Percentiles rank a stretch among this genome's conserved stretches.
phyloP scores from a whole-genome alignment of 208 protist genomes.

The Leishmania lainsoni region DNA sequence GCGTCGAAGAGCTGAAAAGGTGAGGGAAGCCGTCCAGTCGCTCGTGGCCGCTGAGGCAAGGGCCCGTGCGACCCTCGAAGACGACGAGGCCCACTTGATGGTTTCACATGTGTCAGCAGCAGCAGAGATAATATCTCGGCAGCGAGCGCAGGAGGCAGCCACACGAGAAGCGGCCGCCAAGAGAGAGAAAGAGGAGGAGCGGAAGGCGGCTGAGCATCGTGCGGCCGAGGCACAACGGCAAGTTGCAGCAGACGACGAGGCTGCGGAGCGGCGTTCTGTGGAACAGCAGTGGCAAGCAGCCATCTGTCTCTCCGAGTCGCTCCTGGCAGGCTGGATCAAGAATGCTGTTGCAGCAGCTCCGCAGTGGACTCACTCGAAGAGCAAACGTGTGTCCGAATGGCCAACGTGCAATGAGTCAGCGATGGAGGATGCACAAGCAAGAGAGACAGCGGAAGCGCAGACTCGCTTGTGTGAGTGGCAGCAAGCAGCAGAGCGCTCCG shows the following conservation, averaged over 20 bases:
- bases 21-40: not conserved
- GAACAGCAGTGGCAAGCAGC: constrained; percentile 3
- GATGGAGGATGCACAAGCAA: not conserved
- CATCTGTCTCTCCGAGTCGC: not conserved
- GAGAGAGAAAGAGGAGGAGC: not conserved
- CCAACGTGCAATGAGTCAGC: not conserved
- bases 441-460: not conserved
- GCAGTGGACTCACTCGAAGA: not conserved
- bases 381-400: not conserved
- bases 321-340: not conserved
- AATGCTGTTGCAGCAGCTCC: not conserved
- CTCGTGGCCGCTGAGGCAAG: not conserved
- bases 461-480: not conserved
- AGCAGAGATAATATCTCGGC: not conserved
- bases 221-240: not conserved
- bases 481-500: not conserved
- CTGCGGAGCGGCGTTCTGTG: constrained; percentile 1
- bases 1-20: not conserved
- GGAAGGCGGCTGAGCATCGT: not conserved
- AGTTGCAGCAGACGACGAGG: not conserved
- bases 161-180: not conserved
- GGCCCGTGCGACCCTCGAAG: not conserved
- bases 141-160: constrained; percentile 1
- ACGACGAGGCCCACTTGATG: not conserved
- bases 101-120: not conserved